Base-by-base conservation (phyloP, 1,284 basidiomycete genomes). In the Megacollybia platyphylla region DNA sequence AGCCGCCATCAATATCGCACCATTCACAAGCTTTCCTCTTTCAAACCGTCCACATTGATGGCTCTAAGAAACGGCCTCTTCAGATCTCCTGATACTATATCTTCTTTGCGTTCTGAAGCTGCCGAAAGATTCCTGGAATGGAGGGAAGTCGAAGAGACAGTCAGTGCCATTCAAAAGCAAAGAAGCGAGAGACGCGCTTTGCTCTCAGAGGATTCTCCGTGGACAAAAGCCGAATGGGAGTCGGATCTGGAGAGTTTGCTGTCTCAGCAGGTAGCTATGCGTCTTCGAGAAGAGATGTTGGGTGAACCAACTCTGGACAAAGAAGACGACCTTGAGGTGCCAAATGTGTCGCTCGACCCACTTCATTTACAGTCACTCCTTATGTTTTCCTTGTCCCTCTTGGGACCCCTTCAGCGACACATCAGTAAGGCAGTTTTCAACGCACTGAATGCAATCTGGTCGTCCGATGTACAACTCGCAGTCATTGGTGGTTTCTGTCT, bases 61-160 rank as follows among this genome's bases (percentile, higher is more conserved):
- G 67, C 70, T 2, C 64, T 82, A n/a, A 72, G 76, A 13, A 56
- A 57, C 13, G 74, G 74, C 8, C 60, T 83, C 13, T 80, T 82
- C 55, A 71, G 67, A 48, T 68, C 71, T 1, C 76, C 78, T 0
- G 75, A 76, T 45, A 76, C 68, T 0, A 59, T 82, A 11, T 60
- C 66, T 0, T 52, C 63, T 1, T 60, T 84, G 37, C 69, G 80
- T 26, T 59, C 58, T n/a, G 80, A 84, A 52, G 76, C 76, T 1
- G 67, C 73, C 0, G 75, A 79, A 40, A 68, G 80, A n/a, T 84
- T 82, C 56, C 54, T 84, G 45, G 68, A 70, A 29, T 84, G 80
- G 81, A 64, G 76, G 36, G 79, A 82, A 52, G 69, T 79, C 26
- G 76, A 82, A 50, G 64, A 67, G 28, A 67, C 68, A 4, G 68